Base-by-base conservation (phyloP, 1,284 basidiomycete species). In the Ceratobasidium papillatum region DNA sequence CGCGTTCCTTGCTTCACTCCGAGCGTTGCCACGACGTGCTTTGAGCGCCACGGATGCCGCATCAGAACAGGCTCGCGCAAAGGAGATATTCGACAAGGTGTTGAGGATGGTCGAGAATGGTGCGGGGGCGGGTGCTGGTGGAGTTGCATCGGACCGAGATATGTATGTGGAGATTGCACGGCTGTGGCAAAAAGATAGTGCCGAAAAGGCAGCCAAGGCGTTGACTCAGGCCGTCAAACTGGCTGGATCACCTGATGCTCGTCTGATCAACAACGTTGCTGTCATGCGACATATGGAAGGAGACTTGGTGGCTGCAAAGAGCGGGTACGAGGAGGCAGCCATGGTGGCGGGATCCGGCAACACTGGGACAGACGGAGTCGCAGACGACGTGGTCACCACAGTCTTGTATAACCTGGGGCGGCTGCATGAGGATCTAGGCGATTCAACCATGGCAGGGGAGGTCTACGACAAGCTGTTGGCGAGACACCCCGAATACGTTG, bases 401-500 rank as follows among this genome's bases (percentile, higher is more conserved):
- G 88, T 95, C 38, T 82, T 95, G 64, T 98, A 94, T 82, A 98
- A 98, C 80, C 88, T 97, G 19, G 96, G 92, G 0, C 85, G 95
- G 74, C 90, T 92, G 17, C 95, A 94, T 79, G 96, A 98, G 81
- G 93, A 95, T 72, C 85, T 88, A 74, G 91, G 91, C 0, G 90
- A 94, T 54, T 85, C 87, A 2, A 84, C 82, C 0, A 86, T 91
- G 78, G 95, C 95, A 11, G 90, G 87, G 76, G 92, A 92, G 78
- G 94, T 94, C 5, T 98, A 96, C 79, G 89, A 92, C 59, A 94
- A 94, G 80, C 85, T 98, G 5, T 82, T 98, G 34, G 84, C 88
- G 19, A 87, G 92, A 74, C 95, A 98, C 84, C 94, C 95, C 0
- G 96, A 98, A 83, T 98, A 97, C 81, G 88, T 94, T 58, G 96